Percentiles rank a stretch among this genome's conserved stretches.
Evolutionary conservation across 768 basidiomycete genomes (phyloP).

Genomic region (Lenzites betulinus): DNA sequence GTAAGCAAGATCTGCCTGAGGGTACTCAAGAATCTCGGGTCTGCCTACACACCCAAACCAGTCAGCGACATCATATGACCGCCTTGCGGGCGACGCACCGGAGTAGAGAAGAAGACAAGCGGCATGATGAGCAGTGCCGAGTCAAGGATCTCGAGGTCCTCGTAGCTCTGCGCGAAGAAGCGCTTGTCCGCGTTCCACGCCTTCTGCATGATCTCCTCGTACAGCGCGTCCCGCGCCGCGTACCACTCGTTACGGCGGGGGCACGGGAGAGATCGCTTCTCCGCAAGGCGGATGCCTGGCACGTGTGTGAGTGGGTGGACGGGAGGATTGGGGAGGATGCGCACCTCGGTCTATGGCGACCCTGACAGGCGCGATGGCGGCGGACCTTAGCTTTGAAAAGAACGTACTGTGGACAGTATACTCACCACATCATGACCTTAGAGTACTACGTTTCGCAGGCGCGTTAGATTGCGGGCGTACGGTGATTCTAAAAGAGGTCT

Average conservation of each 20-base stretch:
- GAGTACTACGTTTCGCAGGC: slow-evolving; percentile 55
- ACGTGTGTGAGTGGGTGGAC: not conserved
- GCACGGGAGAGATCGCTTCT: slow-evolving; percentile 92
- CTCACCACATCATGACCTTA: slow-evolving; percentile 91
- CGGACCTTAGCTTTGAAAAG: no score
- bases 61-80: not conserved
- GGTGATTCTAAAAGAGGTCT: slow-evolving; percentile 28
- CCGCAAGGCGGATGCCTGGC: slow-evolving; percentile 81
- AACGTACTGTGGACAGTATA: slow-evolving; percentile 4
- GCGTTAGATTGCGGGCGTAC: not conserved
- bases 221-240: slow-evolving; percentile 74
- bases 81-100: slow-evolving; percentile 45
- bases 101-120: slow-evolving; percentile 87
- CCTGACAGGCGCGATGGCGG: no score
- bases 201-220: slow-evolving; percentile 91
- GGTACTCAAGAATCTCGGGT: slow-evolving; percentile 87
- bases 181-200: slow-evolving; percentile 76
- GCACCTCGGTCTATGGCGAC: slow-evolving; percentile 91
- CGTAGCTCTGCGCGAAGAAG: slow-evolving; percentile 89
- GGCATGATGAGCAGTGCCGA: slow-evolving; percentile 92
- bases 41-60: slow-evolving; percentile 49
- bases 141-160: slow-evolving; percentile 79
- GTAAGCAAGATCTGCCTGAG: slow-evolving; percentile 81
- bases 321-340: not conserved
- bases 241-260: slow-evolving; percentile 74